Evolutionary conservation across 2,329 filamentous ascomycete genomes (phyloP), one percentile per base, ranked within the genome.

Genomic region (Colletotrichum liaoningense): DNA sequence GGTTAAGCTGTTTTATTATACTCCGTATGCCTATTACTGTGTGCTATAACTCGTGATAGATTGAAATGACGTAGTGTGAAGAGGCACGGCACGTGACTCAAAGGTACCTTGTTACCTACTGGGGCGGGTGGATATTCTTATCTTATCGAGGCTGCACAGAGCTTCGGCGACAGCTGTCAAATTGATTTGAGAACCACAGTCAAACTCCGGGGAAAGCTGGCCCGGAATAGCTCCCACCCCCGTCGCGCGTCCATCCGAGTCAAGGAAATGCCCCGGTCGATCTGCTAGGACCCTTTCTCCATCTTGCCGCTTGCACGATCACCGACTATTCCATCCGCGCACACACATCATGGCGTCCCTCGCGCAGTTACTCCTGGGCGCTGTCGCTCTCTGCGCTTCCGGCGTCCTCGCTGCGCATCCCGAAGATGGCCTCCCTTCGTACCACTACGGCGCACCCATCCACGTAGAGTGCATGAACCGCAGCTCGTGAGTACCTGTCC

Each of bases 381-480:
- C 42, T 22, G 38, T 52, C 49, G 72, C 59, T 24, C 67, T 76
- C 12, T 59, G 67, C 60, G 38, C 75, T 49, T 55, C 46, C n/a
- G 67, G 57, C 49, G 69, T 80, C 52, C 79, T 77, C 24, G 77
- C 75, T 7, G 82, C 81, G 7, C 77, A 77, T 5, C 79, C 78
- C 55, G 85, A 86, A 72, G 83, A 85, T 73, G 80, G 83, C 30
- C 83, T 91, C 57, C 90, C 90, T 0, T 91, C 90, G 33, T 92
- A 92, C 79, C 88, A 90, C 78, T 93, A 92, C 79, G 91, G 91
- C 77, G 91, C 92, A 16, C 82, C 89, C 12, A 92, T 95, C 74
- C 87, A 88, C 49, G 91, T 95, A 24, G 92, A 92, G 79, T 95
- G 93, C 84, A 89, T 95, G 86, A 93, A 93, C 79, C 88, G 93